These are phyloP conservation scores for Suhomyces panamericanus DNA, from an alignment of 1,139 yeast species.

Conservation along the genomic window DNA sequence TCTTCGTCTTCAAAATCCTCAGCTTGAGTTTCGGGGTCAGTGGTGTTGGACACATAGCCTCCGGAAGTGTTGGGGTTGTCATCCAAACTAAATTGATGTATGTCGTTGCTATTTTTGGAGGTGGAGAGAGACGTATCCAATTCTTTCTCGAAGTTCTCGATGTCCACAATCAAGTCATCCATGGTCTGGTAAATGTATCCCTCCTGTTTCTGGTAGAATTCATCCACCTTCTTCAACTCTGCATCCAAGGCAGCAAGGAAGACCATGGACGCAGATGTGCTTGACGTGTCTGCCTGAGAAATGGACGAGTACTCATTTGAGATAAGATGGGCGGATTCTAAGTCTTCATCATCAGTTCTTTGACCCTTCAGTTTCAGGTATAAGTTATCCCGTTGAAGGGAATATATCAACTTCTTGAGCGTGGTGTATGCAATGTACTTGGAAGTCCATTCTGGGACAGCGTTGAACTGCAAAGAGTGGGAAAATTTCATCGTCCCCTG, in stretches of 20 bases:
- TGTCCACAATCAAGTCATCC: constrained; percentile 53
- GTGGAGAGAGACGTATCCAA: constrained; percentile 13
- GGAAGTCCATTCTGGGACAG: constrained; percentile 78
- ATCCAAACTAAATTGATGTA: constrained; percentile 10
- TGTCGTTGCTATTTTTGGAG: too few species aligned
- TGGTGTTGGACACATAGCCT: constrained; percentile 22
- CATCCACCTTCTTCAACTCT: constrained; percentile 60
- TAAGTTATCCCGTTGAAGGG: constrained; percentile 60
- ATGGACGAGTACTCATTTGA: constrained; percentile 26
- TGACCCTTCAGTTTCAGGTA: constrained; percentile 20
- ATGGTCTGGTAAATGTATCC: constrained; percentile 46
- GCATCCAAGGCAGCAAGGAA: constrained; percentile 56
- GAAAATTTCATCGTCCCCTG: constrained; percentile 60
- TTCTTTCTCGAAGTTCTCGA: constrained; percentile 47
- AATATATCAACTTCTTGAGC: constrained; percentile 61
- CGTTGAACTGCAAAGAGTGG: constrained; percentile 68
- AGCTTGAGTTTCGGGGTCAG: constrained; percentile 37
- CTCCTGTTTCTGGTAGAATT: constrained; percentile 57
- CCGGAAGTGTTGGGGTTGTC: constrained; percentile 16
- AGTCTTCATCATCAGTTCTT: constrained; percentile 25
- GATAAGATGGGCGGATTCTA: constrained; percentile 34
- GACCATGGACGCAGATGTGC: constrained; percentile 31
- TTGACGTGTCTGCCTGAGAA: constrained; percentile 18
- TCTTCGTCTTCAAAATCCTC: constrained; percentile 33
- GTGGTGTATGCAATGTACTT: constrained; percentile 67